Conservation (phyloP, 805 yeast species). For the Lachancea meyersii region DNA sequence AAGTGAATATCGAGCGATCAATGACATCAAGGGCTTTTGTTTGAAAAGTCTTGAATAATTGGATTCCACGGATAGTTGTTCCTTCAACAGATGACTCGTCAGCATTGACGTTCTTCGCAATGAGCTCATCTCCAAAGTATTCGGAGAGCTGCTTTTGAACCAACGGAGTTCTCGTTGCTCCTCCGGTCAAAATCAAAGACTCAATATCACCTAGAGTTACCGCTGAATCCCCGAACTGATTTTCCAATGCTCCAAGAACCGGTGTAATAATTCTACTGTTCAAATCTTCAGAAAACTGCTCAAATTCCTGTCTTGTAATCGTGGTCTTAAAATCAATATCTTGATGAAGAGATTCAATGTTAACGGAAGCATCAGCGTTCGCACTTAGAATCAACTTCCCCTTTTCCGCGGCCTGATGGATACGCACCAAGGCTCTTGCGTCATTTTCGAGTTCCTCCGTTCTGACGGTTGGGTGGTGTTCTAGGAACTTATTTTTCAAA, state of each 20-base stretch:
- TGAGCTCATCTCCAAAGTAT: slow-evolving; percentile 50
- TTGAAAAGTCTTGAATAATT: slow-evolving; percentile 61
- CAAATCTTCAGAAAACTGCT: slow-evolving; percentile 43
- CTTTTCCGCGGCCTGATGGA: slow-evolving; percentile 81
- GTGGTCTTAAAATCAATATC: slow-evolving; percentile 67
- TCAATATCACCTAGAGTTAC: slow-evolving; percentile 37
- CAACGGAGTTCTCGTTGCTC: slow-evolving; percentile 84
- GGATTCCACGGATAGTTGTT: slow-evolving; percentile 75
- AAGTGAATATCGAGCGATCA: slow-evolving; percentile 50
- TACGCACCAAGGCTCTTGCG: slow-evolving; percentile 55
- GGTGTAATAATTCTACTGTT: slow-evolving; percentile 47
- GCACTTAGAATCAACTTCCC: slow-evolving; percentile 85
- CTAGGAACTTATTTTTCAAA: slow-evolving; percentile 53
- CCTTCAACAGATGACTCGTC: slow-evolving; percentile 94
- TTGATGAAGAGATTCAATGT: slow-evolving; percentile 65
- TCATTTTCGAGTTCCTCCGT: slow-evolving; percentile 39
- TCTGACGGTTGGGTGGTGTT: slow-evolving; percentile 36
- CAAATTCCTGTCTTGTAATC: slow-evolving; percentile 79
- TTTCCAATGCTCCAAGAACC: slow-evolving; percentile 43
- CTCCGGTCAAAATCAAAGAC: slow-evolving; percentile 81
- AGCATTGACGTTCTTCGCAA: slow-evolving; percentile 84
- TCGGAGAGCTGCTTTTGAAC: slow-evolving; percentile 57
- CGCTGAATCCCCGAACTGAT: slow-evolving; percentile 27
- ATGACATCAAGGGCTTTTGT: slow-evolving; percentile 49
- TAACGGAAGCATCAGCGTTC: slow-evolving; percentile 68